A percentile compares a stretch with the other conserved stretches of the same genome.
Evolutionary conservation across 2,329 filamentous ascomycete species (phyloP).

Genomic region (Hypoxylon sp.): DNA sequence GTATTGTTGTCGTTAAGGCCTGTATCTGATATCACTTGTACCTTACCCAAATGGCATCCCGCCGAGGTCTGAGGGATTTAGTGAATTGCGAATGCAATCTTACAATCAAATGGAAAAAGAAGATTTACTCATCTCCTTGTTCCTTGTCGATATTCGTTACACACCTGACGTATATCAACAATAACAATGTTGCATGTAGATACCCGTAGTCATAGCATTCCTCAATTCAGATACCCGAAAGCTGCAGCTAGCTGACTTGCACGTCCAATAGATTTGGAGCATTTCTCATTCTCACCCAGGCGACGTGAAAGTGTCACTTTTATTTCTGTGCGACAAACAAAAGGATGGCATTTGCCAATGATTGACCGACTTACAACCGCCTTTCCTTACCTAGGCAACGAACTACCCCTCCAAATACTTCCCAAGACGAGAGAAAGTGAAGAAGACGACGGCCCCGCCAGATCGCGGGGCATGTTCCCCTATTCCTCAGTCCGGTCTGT

Average conservation of each 20-base stretch:
- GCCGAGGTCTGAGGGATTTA: conserved; percentile 33
- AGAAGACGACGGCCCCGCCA: conserved; percentile 22
- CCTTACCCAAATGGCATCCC: conserved; percentile 15
- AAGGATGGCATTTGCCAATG: conserved; percentile 43
- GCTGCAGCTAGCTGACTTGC: conserved; percentile 16
- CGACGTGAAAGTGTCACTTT: conserved; percentile 20
- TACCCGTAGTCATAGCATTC: conserved; percentile 21
- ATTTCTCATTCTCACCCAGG: conserved; percentile 28
- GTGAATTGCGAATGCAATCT: conserved; percentile 23
- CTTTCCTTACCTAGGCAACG: conserved; percentile 25
- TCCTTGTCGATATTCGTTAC: conserved; percentile 29
- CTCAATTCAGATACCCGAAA: conserved; percentile 26
- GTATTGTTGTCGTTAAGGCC: conserved; percentile 31
- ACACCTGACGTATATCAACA: background rate
- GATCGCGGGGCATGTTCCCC: conserved; percentile 34
- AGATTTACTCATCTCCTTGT: conserved; percentile 11
- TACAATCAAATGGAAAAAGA: conserved; percentile 14
- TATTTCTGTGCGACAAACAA: conserved; percentile 43
- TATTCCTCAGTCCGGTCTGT: conserved; percentile 17
- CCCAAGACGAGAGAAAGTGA: conserved; percentile 7
- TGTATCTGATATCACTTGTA: conserved; percentile 32
- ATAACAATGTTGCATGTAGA: conserved; percentile 22
- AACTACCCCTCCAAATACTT: conserved; percentile 29
- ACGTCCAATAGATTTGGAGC: conserved; percentile 34
- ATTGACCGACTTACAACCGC: background rate